phyloP scores from a whole-genome alignment of 768 basidiomycete genomes.

The Lactifluus echinatus region DNA sequence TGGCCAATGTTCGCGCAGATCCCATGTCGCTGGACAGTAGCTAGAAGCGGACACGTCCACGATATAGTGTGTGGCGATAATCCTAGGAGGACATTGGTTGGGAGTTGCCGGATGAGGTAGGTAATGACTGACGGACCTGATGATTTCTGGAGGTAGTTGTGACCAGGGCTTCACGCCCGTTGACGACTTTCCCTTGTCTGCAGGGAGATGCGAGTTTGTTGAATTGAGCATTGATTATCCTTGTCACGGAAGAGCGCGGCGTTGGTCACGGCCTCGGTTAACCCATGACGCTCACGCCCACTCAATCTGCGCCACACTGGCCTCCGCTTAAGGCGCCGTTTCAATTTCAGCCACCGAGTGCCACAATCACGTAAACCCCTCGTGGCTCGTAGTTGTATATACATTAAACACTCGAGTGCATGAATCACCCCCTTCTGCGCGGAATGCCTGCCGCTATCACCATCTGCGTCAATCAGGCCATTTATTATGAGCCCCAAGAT shows the following conservation, averaged over 20 bases:
- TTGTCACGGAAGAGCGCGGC: conserved; percentile 23
- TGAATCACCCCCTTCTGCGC: not conserved
- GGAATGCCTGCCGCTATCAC: not conserved
- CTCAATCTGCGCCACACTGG: not conserved
- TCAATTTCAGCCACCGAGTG: conserved; percentile 17
- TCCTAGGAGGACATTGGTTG: conserved; percentile 29
- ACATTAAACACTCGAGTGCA: not conserved
- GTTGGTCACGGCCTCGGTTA: conserved; percentile 21
- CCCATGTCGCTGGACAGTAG: conserved; percentile 43
- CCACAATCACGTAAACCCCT: not conserved
- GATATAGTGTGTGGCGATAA: conserved; percentile 52
- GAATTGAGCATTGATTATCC: conserved; percentile 26
- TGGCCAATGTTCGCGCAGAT: conserved; percentile 48
- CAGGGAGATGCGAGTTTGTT: conserved; percentile 11
- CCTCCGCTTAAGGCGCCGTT: conserved; percentile 9
- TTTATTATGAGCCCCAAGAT: not conserved
- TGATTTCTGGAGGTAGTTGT: conserved; percentile 52
- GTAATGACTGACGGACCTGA: conserved; percentile 33
- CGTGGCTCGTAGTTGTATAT: not conserved
- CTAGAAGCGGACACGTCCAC: conserved; percentile 35
- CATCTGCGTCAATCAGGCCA: not conserved
- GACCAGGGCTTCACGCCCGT: conserved; percentile 48
- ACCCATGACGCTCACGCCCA: conserved; percentile 2
- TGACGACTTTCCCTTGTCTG: conserved; percentile 46
- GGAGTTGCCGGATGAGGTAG: not conserved